A percentile compares a stretch with the other conserved stretches of the same genome.
Evolutionary conservation across 345 rosid genomes (phyloP).

Genomic region (Aethionema arabicum): DNA sequence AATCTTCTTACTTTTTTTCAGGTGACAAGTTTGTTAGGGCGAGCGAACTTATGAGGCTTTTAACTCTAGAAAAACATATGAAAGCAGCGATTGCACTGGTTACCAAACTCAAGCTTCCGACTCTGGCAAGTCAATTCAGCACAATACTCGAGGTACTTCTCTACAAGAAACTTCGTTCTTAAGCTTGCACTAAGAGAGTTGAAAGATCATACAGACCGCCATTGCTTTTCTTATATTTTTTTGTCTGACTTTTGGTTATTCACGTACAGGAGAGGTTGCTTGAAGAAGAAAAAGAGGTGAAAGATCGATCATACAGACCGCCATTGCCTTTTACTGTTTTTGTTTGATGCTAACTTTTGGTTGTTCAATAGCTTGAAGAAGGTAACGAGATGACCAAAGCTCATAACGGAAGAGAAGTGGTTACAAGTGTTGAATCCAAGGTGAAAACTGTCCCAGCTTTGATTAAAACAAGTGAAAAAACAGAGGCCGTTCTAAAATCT

Average conservation of each 20-base stretch:
- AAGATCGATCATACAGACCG: background rate
- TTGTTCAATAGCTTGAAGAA: constrained; percentile 44
- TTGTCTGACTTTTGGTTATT: too few relatives aligned
- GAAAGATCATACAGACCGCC: too few relatives aligned
- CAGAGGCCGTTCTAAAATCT: constrained; percentile 37
- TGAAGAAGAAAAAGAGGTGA: background rate
- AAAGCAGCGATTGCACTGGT: constrained; percentile 90
- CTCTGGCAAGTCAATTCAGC: constrained; percentile 83
- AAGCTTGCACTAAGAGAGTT: background rate
- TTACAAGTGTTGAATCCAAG: constrained; percentile 28
- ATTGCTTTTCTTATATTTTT: too few relatives aligned
- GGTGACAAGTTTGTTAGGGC: constrained; percentile 90
- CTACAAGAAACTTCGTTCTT: background rate
- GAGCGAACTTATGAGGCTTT: constrained; percentile 70
- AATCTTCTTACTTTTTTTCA: constrained; percentile 28
- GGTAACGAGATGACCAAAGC: constrained; percentile 34
- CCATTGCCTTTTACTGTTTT: background rate
- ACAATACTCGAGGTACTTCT: constrained; percentile 67
- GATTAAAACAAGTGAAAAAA: constrained; percentile 37
- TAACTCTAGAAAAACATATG: constrained; percentile 74
- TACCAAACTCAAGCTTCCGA: constrained; percentile 86
- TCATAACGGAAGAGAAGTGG: constrained; percentile 10
- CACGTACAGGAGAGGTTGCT: too few relatives aligned
- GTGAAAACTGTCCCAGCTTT: constrained; percentile 32
- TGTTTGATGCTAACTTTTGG: constrained; percentile 15